Base-by-base conservation (phyloP, 2,329 filamentous ascomycete species). In the Aspergillus caelatus region DNA sequence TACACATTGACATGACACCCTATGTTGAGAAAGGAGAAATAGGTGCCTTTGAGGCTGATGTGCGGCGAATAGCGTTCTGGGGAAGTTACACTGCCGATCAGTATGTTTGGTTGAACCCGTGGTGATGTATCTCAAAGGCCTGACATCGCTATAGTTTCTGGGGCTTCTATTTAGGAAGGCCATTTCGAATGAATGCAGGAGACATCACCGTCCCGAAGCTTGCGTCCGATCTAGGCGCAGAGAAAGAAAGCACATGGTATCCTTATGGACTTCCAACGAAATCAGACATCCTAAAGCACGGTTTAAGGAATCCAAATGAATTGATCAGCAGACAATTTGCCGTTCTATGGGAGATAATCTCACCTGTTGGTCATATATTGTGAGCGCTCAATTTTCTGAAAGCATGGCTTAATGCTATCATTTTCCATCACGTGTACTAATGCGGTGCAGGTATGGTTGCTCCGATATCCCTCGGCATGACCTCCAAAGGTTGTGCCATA, bases 141-240 rank as follows among this genome's bases (percentile, higher is more conserved):
- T 60, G 62, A 62, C 66, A 30, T 2, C 28, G 7, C 48, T 57
- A 4, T 36, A 79, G 78, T 58, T 78, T 80, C 56, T 79, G 78
- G 74, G 78, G 79, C 3, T 81, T 81, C 61, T 80, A 80, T 57
- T 65, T 81, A 1, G 80, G 80, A 12, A 74, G 80, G 7, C 80
- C 79, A 0, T 79, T 81, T 64, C 77, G 77, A 28, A 77, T 80
- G 64, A 77, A 78, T 55, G 73, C 73, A 9, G 76, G 77, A 34
- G 79, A 80, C 50, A 76, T 82, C 32, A 75, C 74, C 6, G 79
- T 81, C 6, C 69, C 70, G 0, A 79, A 79, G 61, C 80, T 78
- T 21, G 70, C 73, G n/a, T 72, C 72, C 12, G 60, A 62, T 41
- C 62, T 72, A 23, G 67, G 65, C 1, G 60, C 61, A 21, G 68